Evolutionary conservation across 306 rosid genomes (phyloP), one percentile per base, ranked within the genome.

Genomic region (Inga oerstediana): DNA sequence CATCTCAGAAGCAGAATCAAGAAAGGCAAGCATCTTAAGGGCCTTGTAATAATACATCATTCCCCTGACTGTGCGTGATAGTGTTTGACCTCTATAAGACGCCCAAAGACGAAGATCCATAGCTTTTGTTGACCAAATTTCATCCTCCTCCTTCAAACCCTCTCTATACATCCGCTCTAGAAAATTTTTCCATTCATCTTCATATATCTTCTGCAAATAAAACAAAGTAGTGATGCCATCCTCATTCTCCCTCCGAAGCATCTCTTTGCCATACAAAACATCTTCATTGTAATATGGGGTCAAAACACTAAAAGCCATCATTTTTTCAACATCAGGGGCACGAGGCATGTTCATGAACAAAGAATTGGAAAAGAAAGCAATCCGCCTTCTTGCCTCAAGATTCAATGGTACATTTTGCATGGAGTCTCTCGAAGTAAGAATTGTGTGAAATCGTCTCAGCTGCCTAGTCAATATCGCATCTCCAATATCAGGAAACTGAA

Each of bases 341-440:
- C 97, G 98, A 3, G 98, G 98, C 79, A 95, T 93, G 89, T 95
- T 95, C 98, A 95, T 95, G 84, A 95, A 95, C 80, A 95, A 90
- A 17, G 98, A 95, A 87, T 95, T 95, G 90, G 91, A 88, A 83
- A 93, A 95, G 91, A 95, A 95, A 80, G 98, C 95, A 76, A 95
- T 85, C 49, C 98, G 92, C 56, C 92, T 82, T 20, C 97, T 91
- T 13, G 98, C 98, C 86, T 95, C 98, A 22, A 85, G 78, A 90
- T 93, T 95, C 81, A 77, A 70, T 14, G 98, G 98, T 79, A 95
- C 95, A 78, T 91, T 89, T 78, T 89, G 89, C 98, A 95, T 95
- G 0, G 97, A 83, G 78, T 93, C 98, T 78, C 93, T 87, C 75
- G 98, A 92, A 78, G 95, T 93, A 83, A 95, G 95, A 74, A 95